A percentile compares a stretch with the other conserved stretches of the same genome.
Evolutionary conservation across 202 grass and related monocot species (phyloP).

Genomic region (Cymbopogon flexuosus): DNA sequence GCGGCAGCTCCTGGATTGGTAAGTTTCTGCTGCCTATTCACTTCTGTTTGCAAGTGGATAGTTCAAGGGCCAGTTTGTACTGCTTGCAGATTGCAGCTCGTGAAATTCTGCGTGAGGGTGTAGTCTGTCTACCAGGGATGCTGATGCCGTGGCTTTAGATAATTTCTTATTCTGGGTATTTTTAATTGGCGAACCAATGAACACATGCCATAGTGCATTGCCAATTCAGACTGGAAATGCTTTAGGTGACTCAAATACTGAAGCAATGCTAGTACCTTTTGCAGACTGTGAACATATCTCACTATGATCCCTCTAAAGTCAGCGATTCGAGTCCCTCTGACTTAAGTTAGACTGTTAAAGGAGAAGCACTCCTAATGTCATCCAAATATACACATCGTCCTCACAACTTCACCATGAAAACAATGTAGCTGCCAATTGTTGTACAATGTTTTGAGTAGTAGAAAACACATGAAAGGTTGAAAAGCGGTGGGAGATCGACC

Average conservation of each 20-base stretch:
- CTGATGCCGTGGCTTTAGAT: background rate
- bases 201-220: background rate
- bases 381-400: background rate
- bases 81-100: background rate
- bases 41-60: background rate
- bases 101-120: background rate
- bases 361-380: background rate
- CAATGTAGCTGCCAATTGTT: background rate
- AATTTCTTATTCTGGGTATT: background rate
- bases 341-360: background rate
- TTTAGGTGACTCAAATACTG: background rate
- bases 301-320: background rate
- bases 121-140: background rate
- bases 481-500: background rate
- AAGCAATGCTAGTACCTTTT: background rate
- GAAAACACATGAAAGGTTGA: background rate
- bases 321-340: background rate
- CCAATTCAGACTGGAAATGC: background rate
- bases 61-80: background rate
- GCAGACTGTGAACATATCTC: background rate
- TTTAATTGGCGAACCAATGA: background rate
- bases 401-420: background rate
- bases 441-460: background rate
- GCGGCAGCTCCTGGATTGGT: slow-evolving; percentile 69
- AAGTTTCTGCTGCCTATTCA: background rate